A percentile compares a stretch with the other conserved stretches of the same genome.
These are phyloP conservation scores for Termitomyces sp. DNA, from an alignment of 768 basidiomycete species.

Conservation along the genomic window DNA sequence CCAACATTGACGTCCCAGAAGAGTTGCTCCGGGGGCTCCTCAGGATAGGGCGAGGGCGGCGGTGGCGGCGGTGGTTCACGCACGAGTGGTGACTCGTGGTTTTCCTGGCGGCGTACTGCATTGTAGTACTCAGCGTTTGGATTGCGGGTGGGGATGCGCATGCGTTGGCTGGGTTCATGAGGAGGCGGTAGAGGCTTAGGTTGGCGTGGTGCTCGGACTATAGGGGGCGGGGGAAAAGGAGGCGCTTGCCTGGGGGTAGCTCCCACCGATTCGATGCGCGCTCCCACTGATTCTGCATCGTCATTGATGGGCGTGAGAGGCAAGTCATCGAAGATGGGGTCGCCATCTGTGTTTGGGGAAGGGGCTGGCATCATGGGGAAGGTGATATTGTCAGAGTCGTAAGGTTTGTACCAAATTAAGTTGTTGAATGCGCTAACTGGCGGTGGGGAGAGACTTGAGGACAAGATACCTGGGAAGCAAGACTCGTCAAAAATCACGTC, in stretches of 20 bases:
- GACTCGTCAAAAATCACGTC: slow-evolving; percentile 27
- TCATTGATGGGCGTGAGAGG: too few relatives aligned
- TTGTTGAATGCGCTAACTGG: too few relatives aligned
- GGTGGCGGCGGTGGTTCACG: neutral
- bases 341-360: too few relatives aligned
- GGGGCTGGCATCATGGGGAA: too few relatives aligned
- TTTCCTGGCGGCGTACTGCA: neutral
- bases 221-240: neutral
- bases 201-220: neutral
- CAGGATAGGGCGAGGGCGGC: neutral
- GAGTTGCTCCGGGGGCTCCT: neutral
- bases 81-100: neutral
- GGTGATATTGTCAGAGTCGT: too few relatives aligned
- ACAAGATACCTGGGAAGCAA: slow-evolving; percentile 19
- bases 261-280: too few relatives aligned
- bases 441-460: neutral
- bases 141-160: neutral
- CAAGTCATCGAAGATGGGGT: too few relatives aligned
- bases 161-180: neutral
- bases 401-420: too few relatives aligned
- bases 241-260: too few relatives aligned
- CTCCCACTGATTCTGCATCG: too few relatives aligned
- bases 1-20: neutral
- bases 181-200: neutral
- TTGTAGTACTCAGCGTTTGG: slow-evolving; percentile 1